Evolutionary conservation across 1,139 yeast species (phyloP).

Genomic region (Sugiyamaella xylanicola): DNA sequence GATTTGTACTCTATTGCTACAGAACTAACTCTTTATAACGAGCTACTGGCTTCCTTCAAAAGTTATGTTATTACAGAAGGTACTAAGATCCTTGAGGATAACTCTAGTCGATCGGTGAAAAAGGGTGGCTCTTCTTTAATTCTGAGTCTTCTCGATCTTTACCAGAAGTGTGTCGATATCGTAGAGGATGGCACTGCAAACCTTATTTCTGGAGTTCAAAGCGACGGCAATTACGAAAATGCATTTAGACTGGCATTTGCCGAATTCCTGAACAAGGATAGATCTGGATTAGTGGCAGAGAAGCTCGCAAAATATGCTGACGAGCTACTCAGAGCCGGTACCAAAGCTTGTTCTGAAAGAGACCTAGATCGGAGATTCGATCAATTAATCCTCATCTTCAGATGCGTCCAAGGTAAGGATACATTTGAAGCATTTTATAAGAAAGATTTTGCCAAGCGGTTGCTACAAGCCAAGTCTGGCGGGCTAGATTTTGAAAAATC

Average conservation of each 20-base stretch:
- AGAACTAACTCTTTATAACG: conserved; percentile 6
- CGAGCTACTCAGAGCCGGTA: conserved; percentile 33
- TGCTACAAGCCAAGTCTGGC: conserved; percentile 39
- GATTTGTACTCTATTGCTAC: conserved; percentile 9
- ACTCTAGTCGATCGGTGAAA: neutral
- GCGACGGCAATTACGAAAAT: conserved; percentile 15
- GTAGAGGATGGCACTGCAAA: conserved; percentile 7
- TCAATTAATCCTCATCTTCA: conserved; percentile 20
- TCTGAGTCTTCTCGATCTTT: conserved; percentile 4
- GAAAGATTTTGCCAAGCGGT: conserved; percentile 44
- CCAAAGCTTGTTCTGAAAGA: conserved; percentile 14
- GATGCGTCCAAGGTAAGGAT: conserved; percentile 42
- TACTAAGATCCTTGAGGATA: neutral
- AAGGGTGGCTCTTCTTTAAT: conserved; percentile 5
- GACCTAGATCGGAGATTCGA: conserved; percentile 18
- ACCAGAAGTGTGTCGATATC: conserved; percentile 4
- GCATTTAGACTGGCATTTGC: conserved; percentile 33
- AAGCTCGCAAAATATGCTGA: conserved; percentile 41
- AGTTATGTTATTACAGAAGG: conserved; percentile 15
- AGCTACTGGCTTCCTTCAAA: conserved; percentile 14
- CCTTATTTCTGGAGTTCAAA: neutral
- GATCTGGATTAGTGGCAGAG: conserved; percentile 30
- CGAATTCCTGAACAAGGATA: conserved; percentile 32
- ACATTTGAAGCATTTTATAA: conserved; percentile 43
- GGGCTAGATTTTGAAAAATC: conserved; percentile 37